Evolutionary conservation across 2,329 filamentous ascomycete genomes (phyloP).

Genomic region (Sporothrix curviconia): DNA sequence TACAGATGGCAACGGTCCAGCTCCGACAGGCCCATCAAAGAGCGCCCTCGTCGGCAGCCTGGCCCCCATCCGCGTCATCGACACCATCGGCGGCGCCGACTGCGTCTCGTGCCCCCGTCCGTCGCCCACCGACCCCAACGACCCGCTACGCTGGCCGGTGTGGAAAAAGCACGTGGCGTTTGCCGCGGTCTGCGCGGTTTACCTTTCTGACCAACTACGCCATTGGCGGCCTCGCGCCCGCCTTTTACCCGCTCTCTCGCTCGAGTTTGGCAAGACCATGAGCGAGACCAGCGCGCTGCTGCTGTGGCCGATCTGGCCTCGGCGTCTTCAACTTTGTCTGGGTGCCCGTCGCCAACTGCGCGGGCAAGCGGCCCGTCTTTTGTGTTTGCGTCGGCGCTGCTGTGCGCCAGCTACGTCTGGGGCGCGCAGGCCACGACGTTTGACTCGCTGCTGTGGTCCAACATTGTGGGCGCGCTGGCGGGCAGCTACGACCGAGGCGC

Average conservation of each 20-base stretch:
- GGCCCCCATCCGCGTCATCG: no score
- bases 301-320: constrained; percentile 36
- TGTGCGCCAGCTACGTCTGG: constrained; percentile 37
- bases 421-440: constrained; percentile 36
- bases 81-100: no score
- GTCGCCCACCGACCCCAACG: constrained; percentile 38
- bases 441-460: constrained; percentile 37
- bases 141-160: constrained; percentile 40
- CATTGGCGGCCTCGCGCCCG: constrained; percentile 38
- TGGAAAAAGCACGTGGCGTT: constrained; percentile 41
- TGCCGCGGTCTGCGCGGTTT: constrained; percentile 36
- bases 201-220: constrained; percentile 40
- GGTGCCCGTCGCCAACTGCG: constrained; percentile 40
- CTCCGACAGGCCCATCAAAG: constrained; percentile 19
- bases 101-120: constrained; percentile 39
- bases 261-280: constrained; percentile 37
- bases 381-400: constrained; percentile 34
- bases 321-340: constrained; percentile 44
- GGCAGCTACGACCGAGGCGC: constrained; percentile 38
- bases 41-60: neutral
- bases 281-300: constrained; percentile 37
- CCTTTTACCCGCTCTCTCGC: constrained; percentile 37
- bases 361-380: constrained; percentile 42
- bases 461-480: constrained; percentile 39
- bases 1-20: constrained; percentile 43